Conservation (phyloP, 768 basidiomycete genomes). For the Naganishia onofrii region DNA sequence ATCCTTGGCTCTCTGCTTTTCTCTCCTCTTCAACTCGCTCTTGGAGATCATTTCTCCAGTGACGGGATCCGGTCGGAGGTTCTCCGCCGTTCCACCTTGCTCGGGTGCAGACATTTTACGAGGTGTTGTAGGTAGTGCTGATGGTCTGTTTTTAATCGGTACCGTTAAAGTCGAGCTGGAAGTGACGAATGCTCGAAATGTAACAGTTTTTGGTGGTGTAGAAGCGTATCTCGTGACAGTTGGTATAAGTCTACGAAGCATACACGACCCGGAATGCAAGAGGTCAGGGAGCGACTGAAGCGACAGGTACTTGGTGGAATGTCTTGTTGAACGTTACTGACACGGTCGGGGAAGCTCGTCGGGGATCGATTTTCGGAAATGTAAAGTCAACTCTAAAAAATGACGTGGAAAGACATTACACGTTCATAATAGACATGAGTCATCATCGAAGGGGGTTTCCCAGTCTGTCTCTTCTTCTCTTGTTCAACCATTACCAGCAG, state of each 20-base stretch:
- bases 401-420: too few species aligned
- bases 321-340: neutral
- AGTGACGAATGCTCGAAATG: slow-evolving; percentile 22
- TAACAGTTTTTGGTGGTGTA: neutral
- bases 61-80: slow-evolving; percentile 57
- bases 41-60: slow-evolving; percentile 98
- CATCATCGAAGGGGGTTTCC: too few species aligned
- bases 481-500: too few species aligned
- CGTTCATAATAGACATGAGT: too few species aligned
- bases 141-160: neutral
- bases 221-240: slow-evolving; percentile 20
- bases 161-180: slow-evolving; percentile 18
- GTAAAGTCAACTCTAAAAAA: too few species aligned
- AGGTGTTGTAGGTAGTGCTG: neutral
- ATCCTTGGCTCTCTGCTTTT: slow-evolving; percentile 72
- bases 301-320: neutral
- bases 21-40: slow-evolving; percentile 92
- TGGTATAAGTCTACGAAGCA: slow-evolving; percentile 23
- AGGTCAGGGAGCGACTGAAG: neutral
- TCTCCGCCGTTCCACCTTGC: slow-evolving; percentile 33
- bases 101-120: slow-evolving; percentile 50
- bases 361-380: too few species aligned
- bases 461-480: too few species aligned
- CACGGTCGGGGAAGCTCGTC: neutral
- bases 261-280: neutral